Percentiles rank a stretch among this genome's conserved stretches.
Evolutionary conservation across 768 basidiomycete genomes (phyloP).

Genomic region (Amanita fuliginea): DNA sequence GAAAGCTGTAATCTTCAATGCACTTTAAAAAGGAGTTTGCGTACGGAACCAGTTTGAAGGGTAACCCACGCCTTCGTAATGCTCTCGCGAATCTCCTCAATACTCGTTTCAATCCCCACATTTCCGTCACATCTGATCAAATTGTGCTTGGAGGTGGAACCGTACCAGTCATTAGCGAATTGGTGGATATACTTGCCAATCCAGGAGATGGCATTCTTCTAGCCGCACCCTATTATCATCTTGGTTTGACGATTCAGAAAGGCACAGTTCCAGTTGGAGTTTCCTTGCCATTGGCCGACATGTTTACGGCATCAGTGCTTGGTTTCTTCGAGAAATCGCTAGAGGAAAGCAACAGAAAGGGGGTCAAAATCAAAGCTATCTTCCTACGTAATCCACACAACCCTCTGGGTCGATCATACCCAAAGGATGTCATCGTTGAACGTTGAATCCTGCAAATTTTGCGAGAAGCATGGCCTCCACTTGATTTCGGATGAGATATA

Average conservation of each 20-base stretch:
- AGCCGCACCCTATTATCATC: constrained; percentile 10
- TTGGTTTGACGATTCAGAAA: constrained; percentile 2
- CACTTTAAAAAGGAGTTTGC: constrained; percentile 11
- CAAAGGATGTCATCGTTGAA: constrained; percentile 13
- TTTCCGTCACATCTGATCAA: constrained; percentile 5
- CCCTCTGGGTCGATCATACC: constrained; percentile 14
- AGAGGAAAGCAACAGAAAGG: constrained; percentile 7
- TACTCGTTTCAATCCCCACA: constrained; percentile 8
- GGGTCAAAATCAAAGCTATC: constrained; percentile 13
- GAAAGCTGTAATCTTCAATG: too few species aligned
- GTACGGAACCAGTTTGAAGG: constrained; percentile 10
- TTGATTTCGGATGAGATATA: constrained; percentile 14
- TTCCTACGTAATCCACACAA: constrained; percentile 20
- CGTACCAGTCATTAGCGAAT: constrained; percentile 5
- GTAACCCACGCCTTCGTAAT: constrained; percentile 7
- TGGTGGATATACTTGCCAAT: constrained; percentile 9
- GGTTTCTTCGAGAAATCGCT: constrained; percentile 11
- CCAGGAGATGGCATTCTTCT: constrained; percentile 11
- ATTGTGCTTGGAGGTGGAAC: constrained; percentile 10
- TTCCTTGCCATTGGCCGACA: constrained; percentile 2
- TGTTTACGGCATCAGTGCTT: constrained; percentile 9
- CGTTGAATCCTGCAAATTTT: constrained; percentile 11
- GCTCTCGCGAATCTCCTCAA: constrained; percentile 10
- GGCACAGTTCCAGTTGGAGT: constrained; percentile 7
- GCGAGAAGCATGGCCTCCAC: constrained; percentile 15